Base-by-base conservation (phyloP, 2,329 filamentous ascomycete genomes). In the Neoarthrinium moseri region DNA sequence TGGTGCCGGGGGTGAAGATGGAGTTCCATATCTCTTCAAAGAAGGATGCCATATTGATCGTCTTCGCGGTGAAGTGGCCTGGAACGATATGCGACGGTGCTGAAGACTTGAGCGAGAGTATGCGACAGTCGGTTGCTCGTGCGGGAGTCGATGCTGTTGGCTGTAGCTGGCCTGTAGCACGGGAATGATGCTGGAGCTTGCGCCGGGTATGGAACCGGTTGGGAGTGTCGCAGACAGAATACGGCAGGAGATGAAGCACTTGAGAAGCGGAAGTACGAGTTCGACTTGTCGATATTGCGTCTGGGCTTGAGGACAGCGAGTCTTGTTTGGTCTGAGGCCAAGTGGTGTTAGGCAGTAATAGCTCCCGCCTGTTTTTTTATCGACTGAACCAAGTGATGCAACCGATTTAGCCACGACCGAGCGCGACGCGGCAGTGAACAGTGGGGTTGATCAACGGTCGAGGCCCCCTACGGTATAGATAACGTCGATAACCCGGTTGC, bases 1-100 rank as follows among this genome's bases (percentile, higher is more conserved):
- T 96, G 37, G 92, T 83, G 47, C 94, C 94, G 1, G 92, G 89
- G 5, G 87, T 94, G 78, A 97, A 96, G 75, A 97, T 84, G 62
- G 89, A 95, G 63, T 87, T 81, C 87, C 90, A 95, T 50, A 96
- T 86, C 56, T 91, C 82, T 61, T 83, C 76, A 51, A 95, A 60
- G 68, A 86, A 85, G 57, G 72, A 64, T 12, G 81, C 71, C 81
- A 84, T 84, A 56, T 38, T 59, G 45, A n/a, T 30, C 27, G 43
- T 32, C 15, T 23, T 23, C 34, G 23, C 30, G 22, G 18, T 30
- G 36, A 15, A 29, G 32, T 49, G 36, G 48, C 26, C 35, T 27
- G 47, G 24, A 38, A 22, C 6, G 49, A 20, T 46, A 53, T 53
- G 56, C 56, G 56, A 55, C 49, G 48, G 47, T 39, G n/a, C 23